Conservation (phyloP, 2,329 filamentous ascomycete genomes). For the Talaromyces albobiverticillius region DNA sequence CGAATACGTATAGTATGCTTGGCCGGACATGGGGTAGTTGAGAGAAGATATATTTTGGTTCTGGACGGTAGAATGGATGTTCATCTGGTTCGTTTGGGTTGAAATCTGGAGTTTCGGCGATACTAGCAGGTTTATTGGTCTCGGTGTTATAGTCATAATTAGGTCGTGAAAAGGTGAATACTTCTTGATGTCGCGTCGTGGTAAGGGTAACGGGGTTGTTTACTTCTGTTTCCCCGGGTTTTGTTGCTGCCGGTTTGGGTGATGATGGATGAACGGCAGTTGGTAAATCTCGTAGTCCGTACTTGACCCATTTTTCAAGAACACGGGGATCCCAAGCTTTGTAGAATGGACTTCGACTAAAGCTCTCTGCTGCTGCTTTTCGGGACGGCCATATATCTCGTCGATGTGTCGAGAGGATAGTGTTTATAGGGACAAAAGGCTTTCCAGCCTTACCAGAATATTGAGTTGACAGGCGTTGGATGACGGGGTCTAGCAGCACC, state of each 20-base stretch:
- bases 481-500: slow-evolving; percentile 80
- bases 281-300: slow-evolving; percentile 73
- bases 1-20: slow-evolving; percentile 46
- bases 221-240: slow-evolving; percentile 9
- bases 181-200: slow-evolving; percentile 86
- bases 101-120: slow-evolving; percentile 46
- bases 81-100: slow-evolving; percentile 27
- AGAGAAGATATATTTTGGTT: slow-evolving; percentile 36
- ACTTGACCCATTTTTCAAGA: slow-evolving; percentile 67
- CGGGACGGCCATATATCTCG: slow-evolving; percentile 81
- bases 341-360: slow-evolving; percentile 73
- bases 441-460: slow-evolving; percentile 18
- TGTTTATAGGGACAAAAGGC: slow-evolving; percentile 33
- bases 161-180: slow-evolving; percentile 52
- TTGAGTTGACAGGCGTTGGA: slow-evolving; percentile 52
- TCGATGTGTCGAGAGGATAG: slow-evolving; percentile 63
- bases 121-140: slow-evolving; percentile 34
- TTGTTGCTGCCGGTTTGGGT: slow-evolving; percentile 7
- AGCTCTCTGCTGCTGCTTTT: slow-evolving; percentile 62
- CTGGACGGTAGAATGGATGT: slow-evolving; percentile 45
- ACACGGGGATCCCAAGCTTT: slow-evolving; percentile 77
- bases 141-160: slow-evolving; percentile 59
- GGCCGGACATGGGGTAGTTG: slow-evolving; percentile 44
- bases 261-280: slow-evolving; percentile 46
- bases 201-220: slow-evolving; percentile 61